Evolutionary conservation across 768 basidiomycete species (phyloP).

Genomic region (Podaxis sp.): DNA sequence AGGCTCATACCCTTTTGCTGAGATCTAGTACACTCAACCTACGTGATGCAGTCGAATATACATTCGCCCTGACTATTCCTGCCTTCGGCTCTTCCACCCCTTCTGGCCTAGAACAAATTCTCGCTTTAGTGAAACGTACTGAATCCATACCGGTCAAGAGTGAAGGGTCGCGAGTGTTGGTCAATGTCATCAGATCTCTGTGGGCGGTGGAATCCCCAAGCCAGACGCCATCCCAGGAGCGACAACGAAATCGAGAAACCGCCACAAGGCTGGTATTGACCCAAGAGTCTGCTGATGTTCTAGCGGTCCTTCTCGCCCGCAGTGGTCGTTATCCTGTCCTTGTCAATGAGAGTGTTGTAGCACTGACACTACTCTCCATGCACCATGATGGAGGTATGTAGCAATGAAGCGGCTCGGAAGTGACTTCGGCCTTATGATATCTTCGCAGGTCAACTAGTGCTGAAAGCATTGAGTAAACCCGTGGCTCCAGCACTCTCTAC

Average conservation of each 20-base stretch:
- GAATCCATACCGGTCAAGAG: conserved; percentile 81
- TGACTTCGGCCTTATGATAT: background rate
- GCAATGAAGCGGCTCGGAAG: background rate
- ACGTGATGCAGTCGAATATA: conserved; percentile 34
- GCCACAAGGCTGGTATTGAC: conserved; percentile 51
- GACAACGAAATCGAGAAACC: conserved; percentile 44
- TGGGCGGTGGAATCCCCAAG: conserved; percentile 32
- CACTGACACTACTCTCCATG: conserved; percentile 71
- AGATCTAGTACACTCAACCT: background rate
- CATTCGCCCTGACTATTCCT: conserved; percentile 49
- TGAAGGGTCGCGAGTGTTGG: conserved; percentile 86
- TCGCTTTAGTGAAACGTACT: conserved; percentile 72
- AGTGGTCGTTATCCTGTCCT: conserved; percentile 81
- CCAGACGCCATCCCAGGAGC: conserved; percentile 25
- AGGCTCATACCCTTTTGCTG: conserved; percentile 18
- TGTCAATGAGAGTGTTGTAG: conserved; percentile 86
- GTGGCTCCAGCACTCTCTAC: background rate
- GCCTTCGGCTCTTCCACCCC: conserved; percentile 20
- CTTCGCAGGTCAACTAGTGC: conserved; percentile 52
- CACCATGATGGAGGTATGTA: conserved; percentile 60
- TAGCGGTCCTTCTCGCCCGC: conserved; percentile 69
- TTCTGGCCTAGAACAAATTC: conserved; percentile 59
- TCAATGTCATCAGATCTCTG: conserved; percentile 78
- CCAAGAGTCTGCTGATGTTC: conserved; percentile 50
- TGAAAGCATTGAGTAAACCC: conserved; percentile 53